Base-by-base conservation (phyloP, 148 eudicot genomes). In the Amaranthus palmeri region DNA sequence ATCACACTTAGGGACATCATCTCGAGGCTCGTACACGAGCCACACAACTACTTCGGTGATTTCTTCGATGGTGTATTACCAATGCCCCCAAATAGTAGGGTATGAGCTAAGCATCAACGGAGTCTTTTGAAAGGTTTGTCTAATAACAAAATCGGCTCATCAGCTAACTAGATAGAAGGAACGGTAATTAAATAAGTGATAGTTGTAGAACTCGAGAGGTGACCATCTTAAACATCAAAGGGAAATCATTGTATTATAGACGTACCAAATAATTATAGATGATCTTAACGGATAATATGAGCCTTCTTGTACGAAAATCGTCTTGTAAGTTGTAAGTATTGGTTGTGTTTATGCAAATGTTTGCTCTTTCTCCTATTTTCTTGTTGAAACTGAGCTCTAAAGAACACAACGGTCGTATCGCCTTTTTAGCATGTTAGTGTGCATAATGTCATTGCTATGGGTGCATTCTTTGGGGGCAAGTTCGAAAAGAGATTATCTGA, bases 1-100 rank as follows among this genome's bases (percentile, higher is more conserved):
- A 86, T 93, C 73, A 87, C 98, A 8, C 93, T 93, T 8, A 85
- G 98, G 73, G 98, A 93, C 83, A 93, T 93, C 63, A 93, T 93
- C 69, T 93, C 98, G 6, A 93, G 83, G 89, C 91, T 93, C 3
- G 98, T 93, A 54, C 96, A 91, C 50, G 98, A 93, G 69, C 97
- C 98, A 46, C 89, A 74, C 7, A 91, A 91, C 63, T 93, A 93
- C 80, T 91, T 93, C 72, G 98, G 98, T 2, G 98, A 93, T 67
- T 93, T 93, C 93, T 93, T 93, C 7, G 91, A 93, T 54, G 98
- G 98, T 0, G 88, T 86, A 12, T 64, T 91, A 80, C 92, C 96
- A 62, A 76, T 85, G 76, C 96, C 96, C 25, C 63, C 83, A 17
- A 86, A 80, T 71, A 81, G 88, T 77, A 81, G 96, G 78, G 96